These are phyloP conservation scores for Penicillium desertorum DNA, from an alignment of 495 filamentous ascomycete genomes.

Conservation along the genomic window DNA sequence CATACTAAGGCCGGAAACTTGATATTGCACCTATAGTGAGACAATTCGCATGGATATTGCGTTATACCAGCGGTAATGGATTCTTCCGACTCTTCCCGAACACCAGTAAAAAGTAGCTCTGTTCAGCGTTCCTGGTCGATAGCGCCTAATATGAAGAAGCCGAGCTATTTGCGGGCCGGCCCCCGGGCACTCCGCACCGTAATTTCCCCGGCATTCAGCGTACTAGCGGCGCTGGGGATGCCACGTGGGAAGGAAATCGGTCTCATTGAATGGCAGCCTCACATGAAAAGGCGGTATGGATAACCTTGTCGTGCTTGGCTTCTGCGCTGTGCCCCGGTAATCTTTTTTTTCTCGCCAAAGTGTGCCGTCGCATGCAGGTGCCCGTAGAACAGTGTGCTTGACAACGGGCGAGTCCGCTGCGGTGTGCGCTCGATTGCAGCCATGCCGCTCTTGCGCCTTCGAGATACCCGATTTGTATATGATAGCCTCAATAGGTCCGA, in stretches of 20 bases:
- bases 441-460: neutral
- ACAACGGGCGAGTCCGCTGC: slow-evolving; percentile 5
- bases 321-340: neutral
- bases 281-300: slow-evolving; percentile 23
- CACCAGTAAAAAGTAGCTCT: neutral
- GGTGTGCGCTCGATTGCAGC: slow-evolving; percentile 7
- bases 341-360: neutral
- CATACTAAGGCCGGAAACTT: neutral
- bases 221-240: slow-evolving; percentile 5
- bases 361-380: slow-evolving; percentile 3
- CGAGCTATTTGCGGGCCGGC: slow-evolving; percentile 9
- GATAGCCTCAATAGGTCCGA: neutral
- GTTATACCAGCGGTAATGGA: slow-evolving; percentile 6
- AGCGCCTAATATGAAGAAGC: slow-evolving; percentile 2
- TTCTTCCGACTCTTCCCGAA: slow-evolving; percentile 4
- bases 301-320: slow-evolving; percentile 3
- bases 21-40: slow-evolving; percentile 8
- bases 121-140: neutral
- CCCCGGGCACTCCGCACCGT: neutral
- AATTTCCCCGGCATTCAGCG: slow-evolving; percentile 6
- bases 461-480: neutral
- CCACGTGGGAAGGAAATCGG: slow-evolving; percentile 23
- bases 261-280: slow-evolving; percentile 18
- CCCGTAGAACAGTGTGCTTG: neutral
- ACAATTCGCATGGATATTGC: slow-evolving; percentile 5